These are phyloP conservation scores for Tolypocladium album DNA, from an alignment of 2,329 filamentous ascomycete species.

Conservation along the genomic window DNA sequence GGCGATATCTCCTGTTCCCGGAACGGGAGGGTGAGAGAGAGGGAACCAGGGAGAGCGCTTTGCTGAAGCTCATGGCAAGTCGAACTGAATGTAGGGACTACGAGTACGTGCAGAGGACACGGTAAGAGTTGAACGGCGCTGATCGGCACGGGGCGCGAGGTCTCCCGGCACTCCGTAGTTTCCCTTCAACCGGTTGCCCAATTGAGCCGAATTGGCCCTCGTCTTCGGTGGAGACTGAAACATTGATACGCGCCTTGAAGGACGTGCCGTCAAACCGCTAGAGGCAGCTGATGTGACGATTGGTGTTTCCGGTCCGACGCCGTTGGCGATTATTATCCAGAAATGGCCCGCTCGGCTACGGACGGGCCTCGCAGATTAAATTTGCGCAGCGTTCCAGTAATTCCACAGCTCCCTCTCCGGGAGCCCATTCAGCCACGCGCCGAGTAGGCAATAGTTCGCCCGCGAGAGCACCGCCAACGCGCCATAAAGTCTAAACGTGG, in stretches of 20 bases:
- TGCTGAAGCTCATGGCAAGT: neutral
- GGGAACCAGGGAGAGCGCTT: neutral
- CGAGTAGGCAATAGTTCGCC: neutral
- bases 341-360: neutral
- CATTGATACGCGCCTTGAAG: neutral
- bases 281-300: neutral
- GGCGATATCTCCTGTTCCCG: neutral
- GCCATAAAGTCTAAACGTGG: constrained; percentile 1
- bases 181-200: neutral
- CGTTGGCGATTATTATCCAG: neutral
- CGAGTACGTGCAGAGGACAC: neutral
- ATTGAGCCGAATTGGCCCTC: neutral
- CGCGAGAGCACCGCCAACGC: neutral
- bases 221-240: neutral
- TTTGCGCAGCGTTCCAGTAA: neutral
- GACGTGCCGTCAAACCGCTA: neutral
- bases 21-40: neutral
- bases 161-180: neutral
- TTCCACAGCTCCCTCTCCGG: neutral
- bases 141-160: neutral
- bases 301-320: neutral
- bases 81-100: no score
- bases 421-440: neutral
- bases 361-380: neutral
- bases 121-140: neutral